phyloP scores from a whole-genome alignment of 1,284 basidiomycete genomes.

The Agaricales sp. region DNA sequence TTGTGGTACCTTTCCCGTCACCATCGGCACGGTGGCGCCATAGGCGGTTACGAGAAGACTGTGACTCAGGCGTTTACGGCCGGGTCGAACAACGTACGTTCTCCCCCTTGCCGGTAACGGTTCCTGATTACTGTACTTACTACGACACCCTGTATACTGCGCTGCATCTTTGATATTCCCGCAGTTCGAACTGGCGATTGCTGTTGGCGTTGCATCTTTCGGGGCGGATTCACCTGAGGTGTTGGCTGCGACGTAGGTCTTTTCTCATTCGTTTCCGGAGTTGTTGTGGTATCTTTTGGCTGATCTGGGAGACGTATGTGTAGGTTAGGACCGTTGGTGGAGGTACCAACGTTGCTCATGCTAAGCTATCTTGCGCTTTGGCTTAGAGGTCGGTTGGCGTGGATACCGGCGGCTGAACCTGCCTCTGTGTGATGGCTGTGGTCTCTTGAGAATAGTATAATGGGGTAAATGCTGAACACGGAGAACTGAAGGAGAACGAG shows the following conservation, averaged over 20 bases:
- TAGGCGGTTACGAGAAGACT: slow-evolving; percentile 51
- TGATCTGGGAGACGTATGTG: background rate
- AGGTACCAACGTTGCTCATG: slow-evolving; percentile 67
- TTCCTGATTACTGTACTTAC: background rate
- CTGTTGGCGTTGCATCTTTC: slow-evolving; percentile 72
- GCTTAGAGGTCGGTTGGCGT: slow-evolving; percentile 19
- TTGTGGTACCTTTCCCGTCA: slow-evolving; percentile 36
- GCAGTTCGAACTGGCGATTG: slow-evolving; percentile 68
- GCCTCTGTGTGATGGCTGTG: background rate
- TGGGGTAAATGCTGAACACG: background rate
- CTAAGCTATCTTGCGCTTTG: slow-evolving; percentile 66
- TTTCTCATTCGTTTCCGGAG: background rate
- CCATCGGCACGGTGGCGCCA: slow-evolving; percentile 14
- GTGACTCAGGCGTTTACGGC: slow-evolving; percentile 60
- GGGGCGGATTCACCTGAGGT: slow-evolving; percentile 68
- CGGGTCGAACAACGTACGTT: slow-evolving; percentile 44
- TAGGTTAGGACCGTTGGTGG: slow-evolving; percentile 61
- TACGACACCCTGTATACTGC: no score
- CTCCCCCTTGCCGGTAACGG: slow-evolving; percentile 9
- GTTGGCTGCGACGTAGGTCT: slow-evolving; percentile 53
- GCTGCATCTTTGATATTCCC: background rate
- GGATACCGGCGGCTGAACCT: no score
- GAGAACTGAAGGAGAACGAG: no score
- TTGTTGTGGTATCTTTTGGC: background rate
- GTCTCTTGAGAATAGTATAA: background rate